Evolutionary conservation across 306 rosid species (phyloP), one percentile per base, ranked within the genome.

Genomic region (Malus sylvestris): DNA sequence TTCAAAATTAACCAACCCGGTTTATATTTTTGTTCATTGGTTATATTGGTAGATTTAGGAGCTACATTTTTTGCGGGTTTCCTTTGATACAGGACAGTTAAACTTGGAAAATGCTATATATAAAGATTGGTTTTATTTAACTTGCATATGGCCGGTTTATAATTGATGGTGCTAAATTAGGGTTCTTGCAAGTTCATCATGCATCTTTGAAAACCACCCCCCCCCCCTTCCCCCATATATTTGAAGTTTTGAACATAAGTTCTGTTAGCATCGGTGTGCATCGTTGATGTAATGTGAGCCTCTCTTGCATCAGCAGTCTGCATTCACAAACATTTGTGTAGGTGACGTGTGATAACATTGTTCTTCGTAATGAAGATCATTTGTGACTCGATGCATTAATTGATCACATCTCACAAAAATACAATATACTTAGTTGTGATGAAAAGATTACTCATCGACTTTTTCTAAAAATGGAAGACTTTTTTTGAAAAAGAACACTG

Each of bases 71-170:
- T 30, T 67, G 11, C 16, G 80, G 79, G 23, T 29, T 60, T 60
- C 76, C 81, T n/a, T 78, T 52, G 81, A 49, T 71, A 3, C 45
- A 60, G 76, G 76, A 60, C 52, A 69, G 27, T 69, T 77, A 51
- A 45, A 77, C 73, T 16, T 20, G 69, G 69, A 20, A 20, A 44
- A 59, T 1, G 51, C 68, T 57, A 77, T 6, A 40, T 68, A 49
- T 60, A 45, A 32, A 61, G n/a, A 62, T 32, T 29, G 33, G 20
- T 76, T 76, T 66, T 55, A 52, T 13, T 62, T 27, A 67, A 58
- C 51, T 67, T 68, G 20, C 52, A 67, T 51, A 2, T 60, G 23
- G 63, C 8, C 63, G 58, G 57, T 68, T 23, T 55, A 49, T 67
- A 27, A n/a, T 49, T 7, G 63, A 49, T 32, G 70, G 40, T 57